Evolutionary conservation across 768 basidiomycete species (phyloP), one percentile per base, ranked within the genome.

Genomic region (Boletus vermiculosoides): DNA sequence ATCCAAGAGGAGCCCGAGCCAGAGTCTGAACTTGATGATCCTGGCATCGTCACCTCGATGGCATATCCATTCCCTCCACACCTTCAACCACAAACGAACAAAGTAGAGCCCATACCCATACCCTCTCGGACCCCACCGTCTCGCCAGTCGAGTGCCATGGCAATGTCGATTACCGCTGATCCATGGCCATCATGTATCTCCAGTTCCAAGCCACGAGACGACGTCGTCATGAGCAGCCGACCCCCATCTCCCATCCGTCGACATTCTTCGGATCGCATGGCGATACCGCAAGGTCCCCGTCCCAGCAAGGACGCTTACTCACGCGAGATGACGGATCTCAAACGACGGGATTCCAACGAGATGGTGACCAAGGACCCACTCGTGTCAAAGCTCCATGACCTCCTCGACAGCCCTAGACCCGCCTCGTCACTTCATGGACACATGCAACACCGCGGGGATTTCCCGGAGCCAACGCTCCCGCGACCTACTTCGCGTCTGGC

Each of bases 311-410:
- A 63, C 12, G 15, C 51, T 7, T 42, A 50, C 55, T 1, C 62
- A n/a, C 59, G 56, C 70, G 72, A 68, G 53, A 56, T 60, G 51
- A 51, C 60, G 36, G 67, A 72, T 47, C 50, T 65, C 15, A 60
- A 66, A 41, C 56, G 63, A 31, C 58, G 63, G 31, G 63, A 64
- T 13, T 63, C 61, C 10, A 25, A 39, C 30, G 68, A 63, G 45
- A 51, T 63, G 55, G 40, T 48, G 63, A 52, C 60, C 45, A 73
- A 71, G 50, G 68, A 72, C 45, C 69, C 63, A 62, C 63, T 68
- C 69, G 74, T 63, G 63, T 66, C 72, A 37, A 76, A 79, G 56
- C 66, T 85, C 9, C 72, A 79, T 31, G 79, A 81, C 56, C 70
- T 84, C 11, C 75, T 84, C 13, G 74, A 73, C 46, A 78, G 78